These are phyloP conservation scores for Betula pendula DNA, from an alignment of 306 rosid species.

Conservation along the genomic window DNA sequence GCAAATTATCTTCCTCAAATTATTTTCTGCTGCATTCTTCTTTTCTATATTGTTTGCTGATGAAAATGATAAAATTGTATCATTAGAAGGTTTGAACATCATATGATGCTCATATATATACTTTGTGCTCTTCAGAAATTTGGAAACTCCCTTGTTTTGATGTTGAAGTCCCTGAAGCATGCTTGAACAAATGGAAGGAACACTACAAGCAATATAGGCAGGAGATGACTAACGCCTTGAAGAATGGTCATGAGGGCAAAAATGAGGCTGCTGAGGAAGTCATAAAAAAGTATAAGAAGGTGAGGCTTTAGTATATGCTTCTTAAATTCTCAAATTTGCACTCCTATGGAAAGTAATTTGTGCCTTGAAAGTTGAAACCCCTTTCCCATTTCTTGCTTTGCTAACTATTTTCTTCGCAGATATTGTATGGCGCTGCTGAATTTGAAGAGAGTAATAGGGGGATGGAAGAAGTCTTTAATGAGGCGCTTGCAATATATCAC, in stretches of 20 bases:
- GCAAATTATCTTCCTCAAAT: conserved; percentile 1
- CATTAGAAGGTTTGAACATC: background rate
- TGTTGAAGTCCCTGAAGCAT: conserved; percentile 42
- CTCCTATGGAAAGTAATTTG: background rate
- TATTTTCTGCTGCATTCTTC: background rate
- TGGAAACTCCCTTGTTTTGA: conserved; percentile 55
- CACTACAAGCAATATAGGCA: conserved; percentile 31
- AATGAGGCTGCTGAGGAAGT: conserved; percentile 41
- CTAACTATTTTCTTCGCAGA: conserved; percentile 33
- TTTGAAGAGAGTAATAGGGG: conserved; percentile 41
- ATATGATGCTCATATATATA: background rate
- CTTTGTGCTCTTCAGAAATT: conserved; percentile 42
- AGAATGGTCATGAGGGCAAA: background rate
- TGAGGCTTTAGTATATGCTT: conserved; percentile 12
- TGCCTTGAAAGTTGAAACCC: background rate
- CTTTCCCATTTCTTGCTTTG: background rate
- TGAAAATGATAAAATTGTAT: background rate
- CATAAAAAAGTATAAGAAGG: conserved; percentile 48
- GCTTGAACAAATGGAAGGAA: conserved; percentile 40
- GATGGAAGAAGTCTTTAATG: conserved; percentile 41
- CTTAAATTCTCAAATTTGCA: background rate
- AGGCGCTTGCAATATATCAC: conserved; percentile 63
- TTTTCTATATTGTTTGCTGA: background rate
- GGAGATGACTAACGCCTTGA: conserved; percentile 42
- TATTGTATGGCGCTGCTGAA: conserved; percentile 46